Evolutionary conservation across 2,329 filamentous ascomycete genomes (phyloP).

Genomic region (Aurifilum marmelostoma): DNA sequence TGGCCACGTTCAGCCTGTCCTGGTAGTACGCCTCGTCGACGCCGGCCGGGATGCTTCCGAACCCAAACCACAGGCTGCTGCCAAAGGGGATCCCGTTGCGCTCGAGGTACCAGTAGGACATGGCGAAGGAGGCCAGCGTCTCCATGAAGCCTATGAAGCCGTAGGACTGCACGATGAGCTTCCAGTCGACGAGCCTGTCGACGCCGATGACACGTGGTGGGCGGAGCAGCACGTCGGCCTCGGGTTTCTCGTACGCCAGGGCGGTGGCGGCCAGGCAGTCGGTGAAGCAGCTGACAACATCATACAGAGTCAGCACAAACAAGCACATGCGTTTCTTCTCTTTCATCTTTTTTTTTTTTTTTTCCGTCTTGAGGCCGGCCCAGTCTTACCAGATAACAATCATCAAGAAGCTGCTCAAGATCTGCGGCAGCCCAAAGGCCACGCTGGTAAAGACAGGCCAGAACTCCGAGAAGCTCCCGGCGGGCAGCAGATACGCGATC

Average conservation of each 20-base stretch:
- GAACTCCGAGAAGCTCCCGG: constrained; percentile 75
- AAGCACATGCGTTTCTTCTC: not conserved
- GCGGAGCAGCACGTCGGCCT: constrained; percentile 73
- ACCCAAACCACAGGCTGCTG: constrained; percentile 66
- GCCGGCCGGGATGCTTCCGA: constrained; percentile 55
- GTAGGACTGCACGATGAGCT: constrained; percentile 74
- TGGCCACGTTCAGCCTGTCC: constrained; percentile 63
- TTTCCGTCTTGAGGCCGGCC: too few relatives aligned
- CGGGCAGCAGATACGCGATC: constrained; percentile 73
- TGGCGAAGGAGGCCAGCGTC: constrained; percentile 62
- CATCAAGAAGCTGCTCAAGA: constrained; percentile 75
- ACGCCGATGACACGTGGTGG: constrained; percentile 69
- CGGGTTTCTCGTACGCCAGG: constrained; percentile 75
- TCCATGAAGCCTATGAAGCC: constrained; percentile 69
- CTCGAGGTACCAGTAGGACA: constrained; percentile 69
- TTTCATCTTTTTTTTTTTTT: not conserved
- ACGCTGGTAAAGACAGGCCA: constrained; percentile 77
- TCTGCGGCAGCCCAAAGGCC: constrained; percentile 72
- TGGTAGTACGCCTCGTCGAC: constrained; percentile 59
- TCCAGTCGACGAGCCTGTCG: constrained; percentile 74
- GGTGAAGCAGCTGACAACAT: constrained; percentile 64
- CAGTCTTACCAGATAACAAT: constrained; percentile 65
- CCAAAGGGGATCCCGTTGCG: constrained; percentile 67
- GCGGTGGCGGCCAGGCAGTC: constrained; percentile 75
- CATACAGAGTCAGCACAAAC: not conserved